Percentiles rank a stretch among this genome's conserved stretches.
Conservation (phyloP, 352 stramenopile species). For the Thalassiosira oceanica region DNA sequence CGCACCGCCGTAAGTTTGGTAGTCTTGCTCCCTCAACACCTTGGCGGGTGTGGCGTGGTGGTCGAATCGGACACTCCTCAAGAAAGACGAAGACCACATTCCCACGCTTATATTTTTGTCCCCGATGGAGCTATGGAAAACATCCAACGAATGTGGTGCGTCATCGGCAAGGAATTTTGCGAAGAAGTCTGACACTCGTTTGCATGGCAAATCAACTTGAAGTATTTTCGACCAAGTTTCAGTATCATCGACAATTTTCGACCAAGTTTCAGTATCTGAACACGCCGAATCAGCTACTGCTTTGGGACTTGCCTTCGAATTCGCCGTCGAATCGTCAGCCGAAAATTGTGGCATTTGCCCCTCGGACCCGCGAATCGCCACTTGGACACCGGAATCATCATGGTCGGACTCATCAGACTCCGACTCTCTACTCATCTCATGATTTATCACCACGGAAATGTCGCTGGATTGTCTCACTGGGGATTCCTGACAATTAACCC, state of each 20-base stretch:
- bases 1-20: conserved; percentile 27
- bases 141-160: conserved; percentile 40
- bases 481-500: conserved; percentile 22
- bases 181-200: conserved; percentile 47
- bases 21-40: conserved; percentile 35
- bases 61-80: conserved; percentile 27
- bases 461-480: no score
- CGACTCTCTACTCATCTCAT: no score
- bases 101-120: conserved; percentile 27
- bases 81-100: conserved; percentile 20
- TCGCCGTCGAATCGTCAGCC: no score
- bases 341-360: no score
- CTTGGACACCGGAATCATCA: no score
- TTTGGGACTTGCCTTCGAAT: no score
- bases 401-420: no score
- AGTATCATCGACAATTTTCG: conserved; percentile 8
- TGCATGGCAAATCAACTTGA: conserved; percentile 38
- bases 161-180: conserved; percentile 54
- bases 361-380: no score
- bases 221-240: conserved; percentile 22
- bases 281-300: no score
- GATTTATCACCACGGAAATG: no score
- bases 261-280: no score
- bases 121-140: conserved; percentile 28
- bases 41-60: conserved; percentile 16